phyloP scores from a whole-genome alignment of 352 stramenopile species.

The Nothophytophthora sp. region DNA sequence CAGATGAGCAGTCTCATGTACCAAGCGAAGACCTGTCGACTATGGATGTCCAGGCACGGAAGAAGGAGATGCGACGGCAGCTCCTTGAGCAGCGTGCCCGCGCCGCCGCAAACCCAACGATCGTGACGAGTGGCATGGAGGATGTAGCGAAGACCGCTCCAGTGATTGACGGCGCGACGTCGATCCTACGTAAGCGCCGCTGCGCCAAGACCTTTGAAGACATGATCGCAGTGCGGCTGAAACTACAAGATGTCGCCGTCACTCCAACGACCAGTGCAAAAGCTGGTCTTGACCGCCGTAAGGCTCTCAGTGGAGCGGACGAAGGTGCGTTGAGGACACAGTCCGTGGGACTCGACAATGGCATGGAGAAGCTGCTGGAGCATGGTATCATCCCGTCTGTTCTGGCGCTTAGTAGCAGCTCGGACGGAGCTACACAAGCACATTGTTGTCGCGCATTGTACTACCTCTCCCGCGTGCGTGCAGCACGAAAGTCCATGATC shows the following conservation, averaged over 20 bases:
- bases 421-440: constrained; percentile 47
- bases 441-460: constrained; percentile 78
- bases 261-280: constrained; percentile 7
- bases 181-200: constrained; percentile 56
- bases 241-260: background rate
- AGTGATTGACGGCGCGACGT: constrained; percentile 24
- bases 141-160: constrained; percentile 7
- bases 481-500: constrained; percentile 60
- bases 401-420: constrained; percentile 40
- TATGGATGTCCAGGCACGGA: constrained; percentile 19
- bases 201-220: constrained; percentile 80
- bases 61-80: constrained; percentile 18
- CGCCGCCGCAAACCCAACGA: constrained; percentile 11
- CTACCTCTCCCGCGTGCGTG: constrained; percentile 44
- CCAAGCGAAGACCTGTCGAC: background rate
- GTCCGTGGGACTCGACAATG: constrained; percentile 7
- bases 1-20: background rate
- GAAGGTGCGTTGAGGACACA: constrained; percentile 3
- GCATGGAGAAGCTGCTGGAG: constrained; percentile 46
- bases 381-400: constrained; percentile 74
- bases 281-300: background rate
- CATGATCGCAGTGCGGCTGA: constrained; percentile 60
- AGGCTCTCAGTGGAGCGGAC: background rate
- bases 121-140: constrained; percentile 10
- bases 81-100: constrained; percentile 23